Base-by-base conservation (phyloP, 768 basidiomycete genomes). In the Tephrocybe sp. region DNA sequence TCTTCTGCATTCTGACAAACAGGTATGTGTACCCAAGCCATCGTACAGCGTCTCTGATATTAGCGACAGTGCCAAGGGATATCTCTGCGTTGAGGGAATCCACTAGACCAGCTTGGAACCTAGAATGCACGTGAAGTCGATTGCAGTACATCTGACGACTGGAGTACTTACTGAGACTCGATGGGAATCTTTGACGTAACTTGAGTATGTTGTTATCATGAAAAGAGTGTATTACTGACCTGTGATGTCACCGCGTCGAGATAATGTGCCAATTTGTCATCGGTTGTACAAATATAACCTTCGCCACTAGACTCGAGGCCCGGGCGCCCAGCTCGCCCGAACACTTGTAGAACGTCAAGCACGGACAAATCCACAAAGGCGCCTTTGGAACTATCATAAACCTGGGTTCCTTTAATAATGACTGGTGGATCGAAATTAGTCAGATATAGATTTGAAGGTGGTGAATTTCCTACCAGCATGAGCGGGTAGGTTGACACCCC, bases 11-110 rank as follows among this genome's bases (percentile, higher is more conserved):
- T 45, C 95, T 80, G 9, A 97, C 94, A 62, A 90, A 93, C 24
- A 98, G 79, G 64, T 98, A 99, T 1, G 97, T 97, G 64, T 97
- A 99, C 13, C 94, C 91, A 34, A 99, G 71, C 97, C 97, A 99
- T 54, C 84, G 84, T 12, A 95, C 83, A 6, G 84, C 97, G 62
- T 99, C 97, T 49, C 75, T 71, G 30, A 86, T 78, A 57, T 82
- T 94, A 1, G 91, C 79, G 21, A 99, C 95, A 1, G 97, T 98
- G 2, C 97, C 95, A 0, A 99, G 78, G 8, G 94, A 77, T 45
- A 99, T 88, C 63, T 99, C 97, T 2, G 94, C 97, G 62, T 98
- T 99, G 57, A 99, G 73, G 2, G 95, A 77, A 61, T 99, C 94
- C 38, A 88, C 75, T 68, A 98, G 83, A 1, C 97, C 94, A 24